Percentiles rank a stretch among this genome's conserved stretches.
Conservation (phyloP, 805 yeast species). For the Metschnikowia bowlesiae region DNA sequence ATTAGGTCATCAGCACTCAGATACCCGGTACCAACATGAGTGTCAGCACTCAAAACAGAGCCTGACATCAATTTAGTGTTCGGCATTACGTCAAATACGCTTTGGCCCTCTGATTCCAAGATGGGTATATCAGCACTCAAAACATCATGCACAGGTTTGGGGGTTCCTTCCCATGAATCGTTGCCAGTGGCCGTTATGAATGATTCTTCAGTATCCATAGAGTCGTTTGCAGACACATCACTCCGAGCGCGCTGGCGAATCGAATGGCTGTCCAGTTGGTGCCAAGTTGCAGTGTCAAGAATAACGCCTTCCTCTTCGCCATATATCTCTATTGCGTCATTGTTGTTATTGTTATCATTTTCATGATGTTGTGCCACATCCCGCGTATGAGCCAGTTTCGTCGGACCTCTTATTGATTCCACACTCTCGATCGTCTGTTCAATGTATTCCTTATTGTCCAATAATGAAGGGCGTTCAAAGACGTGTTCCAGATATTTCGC, state of each 20-base stretch:
- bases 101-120: not conserved
- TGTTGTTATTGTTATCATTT: not conserved
- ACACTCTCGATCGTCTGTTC: not conserved
- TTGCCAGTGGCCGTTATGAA: not conserved
- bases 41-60: too few relatives aligned
- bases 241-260: not conserved
- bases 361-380: not conserved
- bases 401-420: not conserved
- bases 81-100: not conserved
- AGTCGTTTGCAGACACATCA: not conserved
- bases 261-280: not conserved
- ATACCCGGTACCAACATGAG: not conserved
- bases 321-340: not conserved
- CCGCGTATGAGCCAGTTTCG: not conserved
- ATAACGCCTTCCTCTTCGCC: not conserved
- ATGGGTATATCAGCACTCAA: not conserved
- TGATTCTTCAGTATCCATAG: not conserved
- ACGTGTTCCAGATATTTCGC: not conserved
- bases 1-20: not conserved
- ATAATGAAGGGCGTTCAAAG: not conserved
- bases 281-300: not conserved
- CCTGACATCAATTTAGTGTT: not conserved
- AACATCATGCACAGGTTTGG: not conserved
- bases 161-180: not conserved
- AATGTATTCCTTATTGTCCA: not conserved